These are phyloP conservation scores for Haplosporangium sp. DNA, from an alignment of 371 early-diverging fungal species.

Conservation along the genomic window DNA sequence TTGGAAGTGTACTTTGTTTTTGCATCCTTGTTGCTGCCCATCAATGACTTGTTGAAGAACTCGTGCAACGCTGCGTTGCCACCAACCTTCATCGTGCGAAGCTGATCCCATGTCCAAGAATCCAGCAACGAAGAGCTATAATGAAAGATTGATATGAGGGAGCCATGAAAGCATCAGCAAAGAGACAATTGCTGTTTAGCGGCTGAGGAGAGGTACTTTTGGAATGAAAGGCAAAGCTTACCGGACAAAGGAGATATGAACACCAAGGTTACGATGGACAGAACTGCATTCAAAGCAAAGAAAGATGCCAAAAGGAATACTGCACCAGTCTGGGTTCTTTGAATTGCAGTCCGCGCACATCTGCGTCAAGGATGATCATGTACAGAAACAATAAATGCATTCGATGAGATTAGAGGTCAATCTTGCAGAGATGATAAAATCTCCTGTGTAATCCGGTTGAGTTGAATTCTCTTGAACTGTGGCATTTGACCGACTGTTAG, in stretches of 20 bases:
- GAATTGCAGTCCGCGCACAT: slow-evolving; percentile 97
- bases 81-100: slow-evolving; percentile 92
- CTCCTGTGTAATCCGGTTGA: background rate
- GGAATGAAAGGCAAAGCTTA: slow-evolving; percentile 46
- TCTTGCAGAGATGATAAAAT: background rate
- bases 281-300: slow-evolving; percentile 98
- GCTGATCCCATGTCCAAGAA: slow-evolving; percentile 94
- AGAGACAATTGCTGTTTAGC: background rate
- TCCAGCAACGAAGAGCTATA: slow-evolving; percentile 88
- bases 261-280: slow-evolving; percentile 94
- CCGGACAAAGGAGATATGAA: slow-evolving; percentile 97
- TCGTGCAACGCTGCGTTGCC: slow-evolving; percentile 85
- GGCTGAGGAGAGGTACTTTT: background rate
- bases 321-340: slow-evolving; percentile 98
- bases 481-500: background rate
- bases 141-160: background rate
- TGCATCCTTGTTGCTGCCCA: slow-evolving; percentile 72
- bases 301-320: slow-evolving; percentile 97
- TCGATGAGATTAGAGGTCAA: background rate
- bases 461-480: background rate
- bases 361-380: slow-evolving; percentile 49
- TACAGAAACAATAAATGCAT: too few species aligned
- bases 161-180: background rate
- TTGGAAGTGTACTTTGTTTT: slow-evolving; percentile 86
- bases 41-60: slow-evolving; percentile 74